Base-by-base conservation (phyloP, 2,329 filamentous ascomycete species). In the Claviceps purpurea region DNA sequence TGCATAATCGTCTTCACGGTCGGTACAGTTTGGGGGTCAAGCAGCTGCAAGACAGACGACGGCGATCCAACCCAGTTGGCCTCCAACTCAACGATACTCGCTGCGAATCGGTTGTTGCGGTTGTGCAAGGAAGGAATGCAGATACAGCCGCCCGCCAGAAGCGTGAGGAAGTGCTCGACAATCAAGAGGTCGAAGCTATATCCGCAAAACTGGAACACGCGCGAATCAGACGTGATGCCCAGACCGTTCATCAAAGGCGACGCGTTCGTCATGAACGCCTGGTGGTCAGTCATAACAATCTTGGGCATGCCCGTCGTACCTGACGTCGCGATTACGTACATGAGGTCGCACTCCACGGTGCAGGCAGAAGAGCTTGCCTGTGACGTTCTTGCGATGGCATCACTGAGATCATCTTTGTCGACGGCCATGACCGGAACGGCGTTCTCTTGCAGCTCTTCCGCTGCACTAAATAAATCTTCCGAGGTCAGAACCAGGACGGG, bases 141-240 rank as follows among this genome's bases (percentile, higher is more conserved):
- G 24, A 52, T 47, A 24, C 44, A 24, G 14, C 24, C 50, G 10
- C 50, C 50, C 11, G 44, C 24, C 6, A 52, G 44, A 20, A 52
- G 20, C 8, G 47, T 47, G 4, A 52, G 22, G 10, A 52, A 34
- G 18, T 42, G 39, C 45, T 52, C 50, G 8, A 24, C 47, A 13
- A 52, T 46, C 24, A 46, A 26, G 37, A 40, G 37, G n/a, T 52
- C 50, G 22, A 52, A 52, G 20, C 38, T 52, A 14, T 52, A 52
- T 2, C 44, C 39, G 5, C 24, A 48, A 24, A 52, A 52, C 8
- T 52, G 50, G 14, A 52, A 24, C n/a, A 49, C 50, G 3, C 50
- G 50, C 24, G 39, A 48, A 3, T 43, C 41, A 1, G 50, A 38
- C 5, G 30, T 42, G 18, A 52, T 30, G 45, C 40, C 47, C 39